These are phyloP conservation scores for Polygonum aviculare DNA, from an alignment of 148 eudicot genomes.

Conservation along the genomic window DNA sequence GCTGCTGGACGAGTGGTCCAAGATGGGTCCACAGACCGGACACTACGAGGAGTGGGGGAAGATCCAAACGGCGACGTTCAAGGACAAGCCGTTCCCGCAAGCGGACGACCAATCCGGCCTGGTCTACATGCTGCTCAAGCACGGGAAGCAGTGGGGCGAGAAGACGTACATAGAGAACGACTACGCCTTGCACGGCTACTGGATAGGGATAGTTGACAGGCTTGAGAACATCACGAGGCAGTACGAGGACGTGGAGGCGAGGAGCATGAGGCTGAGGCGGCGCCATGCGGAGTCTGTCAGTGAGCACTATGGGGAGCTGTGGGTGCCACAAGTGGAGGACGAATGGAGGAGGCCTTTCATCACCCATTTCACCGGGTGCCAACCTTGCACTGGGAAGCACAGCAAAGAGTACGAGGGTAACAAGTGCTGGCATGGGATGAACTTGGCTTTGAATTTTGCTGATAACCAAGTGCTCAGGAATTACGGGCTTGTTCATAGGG, in stretches of 20 bases:
- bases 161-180: slow-evolving; percentile 65
- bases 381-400: slow-evolving; percentile 47
- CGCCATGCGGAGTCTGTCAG: background rate
- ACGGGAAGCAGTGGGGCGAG: slow-evolving; percentile 35
- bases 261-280: background rate
- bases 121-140: slow-evolving; percentile 48
- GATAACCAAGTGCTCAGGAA: slow-evolving; percentile 73
- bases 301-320: slow-evolving; percentile 2
- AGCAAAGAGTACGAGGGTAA: slow-evolving; percentile 9
- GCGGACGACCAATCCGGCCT: slow-evolving; percentile 82
- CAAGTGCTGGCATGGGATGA: slow-evolving; percentile 60
- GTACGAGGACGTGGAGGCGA: slow-evolving; percentile 48
- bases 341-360: slow-evolving; percentile 71
- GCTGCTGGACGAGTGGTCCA: slow-evolving; percentile 63
- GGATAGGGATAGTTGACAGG: slow-evolving; percentile 58
- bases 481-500: slow-evolving; percentile 64
- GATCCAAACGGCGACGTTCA: slow-evolving; percentile 36
- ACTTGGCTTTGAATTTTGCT: slow-evolving; percentile 68
- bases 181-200: slow-evolving; percentile 58
- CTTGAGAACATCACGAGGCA: slow-evolving; percentile 50
- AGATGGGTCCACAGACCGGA: slow-evolving; percentile 65
- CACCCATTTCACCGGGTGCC: slow-evolving; percentile 74
- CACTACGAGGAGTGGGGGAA: slow-evolving; percentile 55
- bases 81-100: slow-evolving; percentile 52
- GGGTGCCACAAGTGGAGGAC: background rate